Evolutionary conservation across 192 early-diverging fungal species (phyloP).

Genomic region (Backusella mclennaniae): DNA sequence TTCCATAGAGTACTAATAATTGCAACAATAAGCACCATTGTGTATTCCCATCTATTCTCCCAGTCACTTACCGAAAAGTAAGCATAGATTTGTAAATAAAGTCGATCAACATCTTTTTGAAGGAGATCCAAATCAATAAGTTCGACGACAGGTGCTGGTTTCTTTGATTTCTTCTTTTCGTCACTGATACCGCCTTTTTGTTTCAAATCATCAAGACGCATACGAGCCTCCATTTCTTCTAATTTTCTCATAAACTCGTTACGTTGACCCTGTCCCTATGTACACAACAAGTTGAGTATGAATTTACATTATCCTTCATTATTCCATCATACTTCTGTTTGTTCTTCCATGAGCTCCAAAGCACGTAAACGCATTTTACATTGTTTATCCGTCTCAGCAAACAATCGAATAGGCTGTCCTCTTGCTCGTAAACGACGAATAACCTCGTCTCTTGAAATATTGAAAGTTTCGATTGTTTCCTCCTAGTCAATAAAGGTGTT

Average conservation of each 20-base stretch:
- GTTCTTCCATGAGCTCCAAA: conserved; percentile 83
- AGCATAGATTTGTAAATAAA: conserved; percentile 70
- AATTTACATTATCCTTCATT: neutral
- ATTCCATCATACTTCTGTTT: conserved; percentile 40
- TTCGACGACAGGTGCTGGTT: conserved; percentile 54
- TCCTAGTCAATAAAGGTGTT: neutral
- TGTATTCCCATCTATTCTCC: neutral
- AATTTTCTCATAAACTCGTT: conserved; percentile 90
- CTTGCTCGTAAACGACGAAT: conserved; percentile 79
- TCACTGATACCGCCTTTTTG: conserved; percentile 50
- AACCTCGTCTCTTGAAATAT: conserved; percentile 74
- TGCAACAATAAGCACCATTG: neutral
- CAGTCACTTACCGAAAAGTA: conserved; percentile 67
- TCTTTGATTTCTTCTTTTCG: conserved; percentile 43
- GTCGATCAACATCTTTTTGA: conserved; percentile 73
- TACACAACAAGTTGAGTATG: neutral
- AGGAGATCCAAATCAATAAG: conserved; percentile 70
- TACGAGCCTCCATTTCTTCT: conserved; percentile 78
- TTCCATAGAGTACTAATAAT: conserved; percentile 60
- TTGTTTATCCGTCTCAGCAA: conserved; percentile 83
- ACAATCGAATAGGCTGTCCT: conserved; percentile 88
- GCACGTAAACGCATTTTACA: conserved; percentile 77
- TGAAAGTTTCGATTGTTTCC: conserved; percentile 38
- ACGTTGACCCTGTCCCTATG: conserved; percentile 63
- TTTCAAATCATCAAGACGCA: conserved; percentile 73